Conservation (phyloP, 345 rosid species). For the Erodium maritimum region DNA sequence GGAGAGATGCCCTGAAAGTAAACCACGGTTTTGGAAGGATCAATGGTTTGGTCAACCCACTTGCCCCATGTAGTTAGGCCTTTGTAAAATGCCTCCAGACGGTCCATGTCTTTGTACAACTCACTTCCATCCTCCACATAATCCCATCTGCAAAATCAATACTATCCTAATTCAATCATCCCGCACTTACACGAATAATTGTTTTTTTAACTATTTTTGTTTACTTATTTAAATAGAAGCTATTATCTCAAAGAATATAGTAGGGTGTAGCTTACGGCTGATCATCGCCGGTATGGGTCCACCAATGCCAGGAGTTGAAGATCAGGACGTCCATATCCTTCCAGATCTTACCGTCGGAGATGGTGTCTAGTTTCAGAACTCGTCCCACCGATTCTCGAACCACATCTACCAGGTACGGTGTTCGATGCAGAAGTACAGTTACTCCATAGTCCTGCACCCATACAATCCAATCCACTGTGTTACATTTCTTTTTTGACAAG, state of each 20-base stretch:
- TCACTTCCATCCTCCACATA: too few species aligned
- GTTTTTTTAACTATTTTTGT: too few species aligned
- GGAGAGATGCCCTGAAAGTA: conserved; percentile 20
- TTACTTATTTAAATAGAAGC: too few species aligned
- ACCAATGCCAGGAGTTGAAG: conserved; percentile 98
- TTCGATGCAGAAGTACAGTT: conserved; percentile 50
- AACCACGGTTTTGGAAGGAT: conserved; percentile 11
- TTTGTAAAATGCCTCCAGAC: conserved; percentile 11
- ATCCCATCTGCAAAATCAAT: too few species aligned
- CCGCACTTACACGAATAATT: too few species aligned
- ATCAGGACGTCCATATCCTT: conserved; percentile 68
- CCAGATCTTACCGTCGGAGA: conserved; percentile 60
- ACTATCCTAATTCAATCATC: too few species aligned
- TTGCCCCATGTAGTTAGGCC: conserved; percentile 16
- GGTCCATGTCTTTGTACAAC: conserved; percentile 8
- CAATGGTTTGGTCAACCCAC: conserved; percentile 11
- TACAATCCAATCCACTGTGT: background rate
- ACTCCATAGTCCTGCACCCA: conserved; percentile 54
- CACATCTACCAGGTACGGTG: conserved; percentile 79
- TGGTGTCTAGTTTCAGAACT: conserved; percentile 56
- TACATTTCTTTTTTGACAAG: too few species aligned
- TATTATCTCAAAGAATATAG: too few species aligned
- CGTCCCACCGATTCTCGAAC: conserved; percentile 41
- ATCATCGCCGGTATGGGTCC: conserved; percentile 67
- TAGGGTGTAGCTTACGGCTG: conserved; percentile 33